phyloP scores from a whole-genome alignment of 345 rosid genomes.

The Eucalyptus erythrocorys region DNA sequence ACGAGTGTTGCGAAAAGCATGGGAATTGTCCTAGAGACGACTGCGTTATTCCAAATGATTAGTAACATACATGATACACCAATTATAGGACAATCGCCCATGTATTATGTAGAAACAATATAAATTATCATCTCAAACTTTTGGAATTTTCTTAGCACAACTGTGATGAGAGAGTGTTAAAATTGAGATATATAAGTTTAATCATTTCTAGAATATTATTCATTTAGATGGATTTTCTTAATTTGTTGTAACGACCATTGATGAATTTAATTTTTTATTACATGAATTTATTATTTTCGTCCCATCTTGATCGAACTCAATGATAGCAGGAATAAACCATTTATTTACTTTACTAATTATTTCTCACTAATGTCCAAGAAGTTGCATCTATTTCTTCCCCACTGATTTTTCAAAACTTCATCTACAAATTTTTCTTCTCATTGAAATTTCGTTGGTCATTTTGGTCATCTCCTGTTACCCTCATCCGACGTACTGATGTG shows the following conservation, averaged over 20 bases:
- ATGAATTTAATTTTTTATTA: not conserved
- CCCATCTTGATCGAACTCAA: not conserved
- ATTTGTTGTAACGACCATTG: not conserved
- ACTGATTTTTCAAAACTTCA: not conserved
- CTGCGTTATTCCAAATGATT: not conserved
- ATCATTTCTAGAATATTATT: not conserved
- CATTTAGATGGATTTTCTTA: not conserved
- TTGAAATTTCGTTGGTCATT: not conserved
- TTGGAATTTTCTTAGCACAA: not conserved
- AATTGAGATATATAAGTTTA: not conserved
- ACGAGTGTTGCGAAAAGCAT: not conserved
- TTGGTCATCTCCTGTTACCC: not conserved
- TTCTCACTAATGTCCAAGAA: not conserved
- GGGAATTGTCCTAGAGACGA: not conserved
- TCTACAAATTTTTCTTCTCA: not conserved
- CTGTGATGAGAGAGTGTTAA: not conserved
- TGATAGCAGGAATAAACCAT: not conserved
- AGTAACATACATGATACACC: not conserved
- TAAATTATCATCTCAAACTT: not conserved
- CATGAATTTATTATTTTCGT: not conserved
- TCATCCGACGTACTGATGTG: not conserved
- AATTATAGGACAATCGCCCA: not conserved
- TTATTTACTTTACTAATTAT: not conserved
- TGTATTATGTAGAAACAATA: not conserved
- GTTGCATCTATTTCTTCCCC: not conserved